Base-by-base conservation (phyloP, 208 protist species). In the Wallacemonas sp. region DNA sequence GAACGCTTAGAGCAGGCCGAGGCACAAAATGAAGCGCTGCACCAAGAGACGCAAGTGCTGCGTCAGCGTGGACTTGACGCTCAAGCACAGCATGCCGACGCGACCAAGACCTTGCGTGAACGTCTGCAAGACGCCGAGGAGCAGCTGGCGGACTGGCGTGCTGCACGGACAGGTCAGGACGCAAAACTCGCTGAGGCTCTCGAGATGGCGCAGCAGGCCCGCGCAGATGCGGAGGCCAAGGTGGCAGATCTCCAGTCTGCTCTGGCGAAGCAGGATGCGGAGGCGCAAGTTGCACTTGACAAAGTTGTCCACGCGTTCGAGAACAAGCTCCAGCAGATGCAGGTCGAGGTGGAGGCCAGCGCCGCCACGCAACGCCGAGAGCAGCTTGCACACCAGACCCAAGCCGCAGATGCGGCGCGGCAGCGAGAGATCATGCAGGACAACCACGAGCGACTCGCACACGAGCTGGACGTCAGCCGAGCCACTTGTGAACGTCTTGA, bases 61-160 rank as follows among this genome's bases (percentile, higher is more conserved):
- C 62, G 67, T 19, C 66, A 70, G 4, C 49, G 65, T 33, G 39
- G 68, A 17, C 60, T 54, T 0, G 42, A 30, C 9, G 68, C 49
- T 1, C 55, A 74, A 22, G 63, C 70, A 33, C 46, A 49, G 30
- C 47, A 77, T 34, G 73, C 68, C 38, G 66, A 82, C 62, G 12
- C 65, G 1, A 12, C 72, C n/a, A 30, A 36, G 2, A 46, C 56
- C 22, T 59, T 82, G n/a, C 62, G 64, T 38, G 67, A 62, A 5
- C 58, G 68, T 28, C 63, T 77, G 24, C 36, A 34, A 1, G 42
- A 46, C 21, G 65, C 49, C 12, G 62, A 74, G 22, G 73, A 68
- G 31, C 51, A 53, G 22, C 33, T 77, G 31, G 76, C 67, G 28
- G 77, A 77, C 55, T 56, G 62, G 45, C 45, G 28, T 17, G 62